Conservation (phyloP, 179 eudicot species). For the Beta lomatogona region DNA sequence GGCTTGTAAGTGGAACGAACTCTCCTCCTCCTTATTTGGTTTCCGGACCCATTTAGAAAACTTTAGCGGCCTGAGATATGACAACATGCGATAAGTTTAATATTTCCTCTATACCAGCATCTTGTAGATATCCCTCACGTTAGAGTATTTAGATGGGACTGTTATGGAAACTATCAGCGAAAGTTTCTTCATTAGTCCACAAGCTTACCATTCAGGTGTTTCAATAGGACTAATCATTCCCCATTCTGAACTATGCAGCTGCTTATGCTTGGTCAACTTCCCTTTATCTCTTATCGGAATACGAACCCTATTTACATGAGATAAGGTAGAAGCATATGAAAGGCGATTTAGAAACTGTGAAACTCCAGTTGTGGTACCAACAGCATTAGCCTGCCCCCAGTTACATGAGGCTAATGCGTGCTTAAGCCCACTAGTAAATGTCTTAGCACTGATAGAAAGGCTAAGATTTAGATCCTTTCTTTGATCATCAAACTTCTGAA, state of each 20-base stretch:
- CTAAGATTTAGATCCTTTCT: constrained; percentile 93
- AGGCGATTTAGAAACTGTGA: constrained; percentile 97
- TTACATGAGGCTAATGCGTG: constrained; percentile 96
- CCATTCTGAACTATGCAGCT: constrained; percentile 97
- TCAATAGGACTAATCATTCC: constrained; percentile 99
- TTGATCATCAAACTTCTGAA: constrained; percentile 88
- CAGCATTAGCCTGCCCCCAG: constrained; percentile 98
- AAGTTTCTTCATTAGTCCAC: constrained; percentile 96
- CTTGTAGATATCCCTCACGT: too few relatives aligned
- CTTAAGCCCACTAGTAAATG: constrained; percentile 95
- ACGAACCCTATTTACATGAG: constrained; percentile 89
- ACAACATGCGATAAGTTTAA: too few relatives aligned
- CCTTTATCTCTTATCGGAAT: constrained; percentile 97
- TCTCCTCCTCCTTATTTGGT: too few relatives aligned
- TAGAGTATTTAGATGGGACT: constrained; percentile 22
- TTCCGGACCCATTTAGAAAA: constrained; percentile 9
- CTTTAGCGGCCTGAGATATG: too few relatives aligned
- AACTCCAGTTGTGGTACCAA: constrained; percentile 98
- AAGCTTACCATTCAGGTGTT: constrained; percentile 99
- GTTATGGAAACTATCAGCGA: constrained; percentile 82
- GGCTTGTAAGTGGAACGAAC: too few relatives aligned
- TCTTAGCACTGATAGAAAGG: constrained; percentile 94
- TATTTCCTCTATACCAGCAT: too few relatives aligned
- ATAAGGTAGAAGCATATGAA: constrained; percentile 93
- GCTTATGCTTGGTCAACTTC: constrained; percentile 94